Percentiles rank a stretch among this genome's conserved stretches.
Conservation (phyloP, 2,329 filamentous ascomycete species). For the Sporothrix dimorphospora region DNA sequence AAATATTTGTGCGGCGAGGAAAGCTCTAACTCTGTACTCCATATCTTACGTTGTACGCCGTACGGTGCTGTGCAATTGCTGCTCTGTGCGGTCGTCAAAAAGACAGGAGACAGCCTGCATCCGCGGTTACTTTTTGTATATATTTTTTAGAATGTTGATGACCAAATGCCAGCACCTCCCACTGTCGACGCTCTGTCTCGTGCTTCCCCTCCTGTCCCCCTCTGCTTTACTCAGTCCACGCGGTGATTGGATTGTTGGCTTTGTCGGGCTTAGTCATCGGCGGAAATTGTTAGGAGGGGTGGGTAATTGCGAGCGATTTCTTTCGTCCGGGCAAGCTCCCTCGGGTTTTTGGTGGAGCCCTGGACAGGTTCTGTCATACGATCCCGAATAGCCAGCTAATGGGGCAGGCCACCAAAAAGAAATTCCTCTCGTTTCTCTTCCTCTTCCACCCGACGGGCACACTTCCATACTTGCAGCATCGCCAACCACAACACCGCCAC, state of each 20-base stretch:
- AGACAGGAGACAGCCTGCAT: neutral
- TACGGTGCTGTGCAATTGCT: neutral
- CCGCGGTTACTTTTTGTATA: neutral
- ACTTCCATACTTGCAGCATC: conserved; percentile 1
- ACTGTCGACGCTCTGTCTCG: neutral
- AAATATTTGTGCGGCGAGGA: conserved; percentile 23
- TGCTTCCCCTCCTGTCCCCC: neutral
- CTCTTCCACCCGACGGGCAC: conserved; percentile 29
- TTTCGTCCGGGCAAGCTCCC: conserved; percentile 33
- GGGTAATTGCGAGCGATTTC: conserved; percentile 36
- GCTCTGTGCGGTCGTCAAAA: neutral
- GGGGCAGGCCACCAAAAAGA: conserved; percentile 14
- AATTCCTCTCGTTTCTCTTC: conserved; percentile 29
- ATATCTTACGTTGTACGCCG: too few relatives aligned
- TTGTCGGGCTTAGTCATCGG: conserved; percentile 23
- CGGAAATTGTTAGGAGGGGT: conserved; percentile 20
- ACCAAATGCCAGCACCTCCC: neutral
- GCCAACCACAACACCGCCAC: conserved; percentile 16
- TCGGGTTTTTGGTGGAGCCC: conserved; percentile 33
- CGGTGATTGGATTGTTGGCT: conserved; percentile 26
- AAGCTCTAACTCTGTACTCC: neutral
- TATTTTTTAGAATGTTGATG: neutral
- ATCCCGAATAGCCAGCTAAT: conserved; percentile 28
- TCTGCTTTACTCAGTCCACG: conserved; percentile 16
- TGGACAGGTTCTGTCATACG: conserved; percentile 34